Evolutionary conservation across 1,284 basidiomycete genomes (phyloP), one percentile per base, ranked within the genome.

Genomic region (Porogramme epimiltina): DNA sequence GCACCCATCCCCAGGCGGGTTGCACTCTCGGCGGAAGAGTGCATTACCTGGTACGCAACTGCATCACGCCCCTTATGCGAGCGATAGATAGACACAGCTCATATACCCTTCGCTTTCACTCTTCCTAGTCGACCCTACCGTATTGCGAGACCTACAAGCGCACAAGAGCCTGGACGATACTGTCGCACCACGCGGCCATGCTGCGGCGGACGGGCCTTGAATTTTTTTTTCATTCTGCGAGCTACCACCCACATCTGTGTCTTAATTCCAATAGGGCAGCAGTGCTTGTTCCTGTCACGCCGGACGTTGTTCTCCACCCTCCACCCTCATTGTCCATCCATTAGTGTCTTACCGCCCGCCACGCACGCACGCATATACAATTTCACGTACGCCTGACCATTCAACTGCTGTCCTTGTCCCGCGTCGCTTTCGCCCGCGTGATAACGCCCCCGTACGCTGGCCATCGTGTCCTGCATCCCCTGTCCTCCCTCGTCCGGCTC

Each of bases 131-230:
- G 93, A 96, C 70, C 92, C 93, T 1, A 83, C 84, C 33, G 93
- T 95, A 28, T 75, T 95, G 63, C 85, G 88, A 37, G 93, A 95
- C 74, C 76, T 96, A 46, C 91, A 95, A 72, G 87, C 87, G 20
- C 91, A 93, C 68, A 78, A 87, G 70, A 93, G 85, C 73, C 78
- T 93, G 58, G 91, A 93, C 48, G 85, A 89, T 49, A 53, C 58
- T 31, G 61, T 62, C 31, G 38, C 49, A 11, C 40, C 60, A n/a
- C 52, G 57, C 44, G 59, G 56, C 13, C 49, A 38, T 39, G 42
- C 31, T 22, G 49, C 52, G 18, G 55, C 49, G 22, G 47, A 52
- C 19, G 48, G 52, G 33, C 56, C 55, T 43, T 60, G 20, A 53
- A 40, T 23, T 11, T 37, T 42, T 15, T 20, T 25, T 34, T 23